Conservation (phyloP, 345 rosid species). For the Abelmoschus esculentus region DNA sequence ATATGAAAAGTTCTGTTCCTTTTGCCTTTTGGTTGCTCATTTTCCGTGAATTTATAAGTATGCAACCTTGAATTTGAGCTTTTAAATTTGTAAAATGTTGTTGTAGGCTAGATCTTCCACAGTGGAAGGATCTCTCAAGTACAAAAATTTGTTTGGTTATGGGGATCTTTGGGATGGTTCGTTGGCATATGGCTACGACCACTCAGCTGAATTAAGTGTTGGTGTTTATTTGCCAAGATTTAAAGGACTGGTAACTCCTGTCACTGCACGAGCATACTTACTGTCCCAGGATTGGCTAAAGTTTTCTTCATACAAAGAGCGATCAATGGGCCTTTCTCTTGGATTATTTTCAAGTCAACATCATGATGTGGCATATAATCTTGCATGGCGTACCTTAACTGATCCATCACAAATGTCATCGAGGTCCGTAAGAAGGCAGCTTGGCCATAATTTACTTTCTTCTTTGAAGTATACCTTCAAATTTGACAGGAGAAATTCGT, state of each 20-base stretch:
- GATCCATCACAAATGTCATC: constrained; percentile 83
- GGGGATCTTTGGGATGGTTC: constrained; percentile 94
- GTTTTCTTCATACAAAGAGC: constrained; percentile 78
- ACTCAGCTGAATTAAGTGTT: constrained; percentile 67
- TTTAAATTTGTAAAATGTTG: constrained; percentile 14
- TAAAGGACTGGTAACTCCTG: constrained; percentile 47
- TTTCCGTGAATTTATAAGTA: neutral
- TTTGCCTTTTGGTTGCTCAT: neutral
- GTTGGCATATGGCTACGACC: constrained; percentile 71
- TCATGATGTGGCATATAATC: constrained; percentile 68
- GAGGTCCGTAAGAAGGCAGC: constrained; percentile 70
- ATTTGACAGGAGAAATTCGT: constrained; percentile 69
- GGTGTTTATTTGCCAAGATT: constrained; percentile 77
- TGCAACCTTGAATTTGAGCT: neutral
- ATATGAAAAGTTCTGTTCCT: neutral
- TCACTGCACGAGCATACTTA: constrained; percentile 59
- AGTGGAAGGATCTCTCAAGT: constrained; percentile 73
- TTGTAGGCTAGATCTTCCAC: constrained; percentile 81
- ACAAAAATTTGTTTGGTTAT: constrained; percentile 76
- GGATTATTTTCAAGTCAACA: constrained; percentile 56
- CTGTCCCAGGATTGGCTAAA: constrained; percentile 84
- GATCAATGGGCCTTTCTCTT: constrained; percentile 77
- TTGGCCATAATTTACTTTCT: constrained; percentile 36
- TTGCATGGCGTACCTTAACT: constrained; percentile 72
- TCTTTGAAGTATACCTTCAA: constrained; percentile 71